Evolutionary conservation across 306 rosid genomes (phyloP).

Genomic region (Fragaria ananassa): DNA sequence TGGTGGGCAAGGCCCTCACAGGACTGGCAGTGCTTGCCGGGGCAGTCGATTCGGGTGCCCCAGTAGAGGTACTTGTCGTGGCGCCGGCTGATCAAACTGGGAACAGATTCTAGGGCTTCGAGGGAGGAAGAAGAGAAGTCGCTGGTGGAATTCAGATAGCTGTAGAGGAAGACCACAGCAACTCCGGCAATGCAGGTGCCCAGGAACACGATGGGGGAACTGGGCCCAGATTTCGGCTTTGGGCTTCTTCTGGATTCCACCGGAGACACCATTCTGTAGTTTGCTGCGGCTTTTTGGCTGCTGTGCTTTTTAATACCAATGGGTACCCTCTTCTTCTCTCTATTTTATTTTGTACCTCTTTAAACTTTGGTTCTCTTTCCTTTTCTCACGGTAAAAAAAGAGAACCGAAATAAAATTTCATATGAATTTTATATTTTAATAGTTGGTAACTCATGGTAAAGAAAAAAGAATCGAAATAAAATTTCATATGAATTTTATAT

Average conservation of each 20-base stretch:
- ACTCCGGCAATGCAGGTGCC: slow-evolving; percentile 33
- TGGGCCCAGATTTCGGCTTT: slow-evolving; percentile 44
- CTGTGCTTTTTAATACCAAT: too few relatives aligned
- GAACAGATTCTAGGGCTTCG: slow-evolving; percentile 9
- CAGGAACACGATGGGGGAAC: slow-evolving; percentile 47
- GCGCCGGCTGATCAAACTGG: slow-evolving; percentile 15
- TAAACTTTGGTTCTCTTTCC: too few relatives aligned
- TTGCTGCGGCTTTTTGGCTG: too few relatives aligned
- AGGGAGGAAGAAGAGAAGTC: slow-evolving; percentile 24
- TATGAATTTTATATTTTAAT: too few relatives aligned
- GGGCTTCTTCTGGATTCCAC: slow-evolving; percentile 48
- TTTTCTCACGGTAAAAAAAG: too few relatives aligned
- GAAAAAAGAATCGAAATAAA: too few relatives aligned
- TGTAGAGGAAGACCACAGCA: slow-evolving; percentile 44
- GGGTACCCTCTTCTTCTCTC: too few relatives aligned
- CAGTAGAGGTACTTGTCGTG: slow-evolving; percentile 68
- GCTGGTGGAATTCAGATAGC: slow-evolving; percentile 45
- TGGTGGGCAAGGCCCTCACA: slow-evolving; percentile 96
- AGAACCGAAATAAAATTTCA: too few relatives aligned
- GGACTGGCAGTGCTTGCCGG: slow-evolving; percentile 81
- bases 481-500: too few relatives aligned
- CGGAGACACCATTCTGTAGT: background rate
- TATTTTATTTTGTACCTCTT: too few relatives aligned
- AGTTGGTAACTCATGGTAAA: too few relatives aligned
- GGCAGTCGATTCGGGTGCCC: slow-evolving; percentile 88